Base-by-base conservation (phyloP, 2,329 filamentous ascomycete genomes). In the Pseudocercospora vitis region DNA sequence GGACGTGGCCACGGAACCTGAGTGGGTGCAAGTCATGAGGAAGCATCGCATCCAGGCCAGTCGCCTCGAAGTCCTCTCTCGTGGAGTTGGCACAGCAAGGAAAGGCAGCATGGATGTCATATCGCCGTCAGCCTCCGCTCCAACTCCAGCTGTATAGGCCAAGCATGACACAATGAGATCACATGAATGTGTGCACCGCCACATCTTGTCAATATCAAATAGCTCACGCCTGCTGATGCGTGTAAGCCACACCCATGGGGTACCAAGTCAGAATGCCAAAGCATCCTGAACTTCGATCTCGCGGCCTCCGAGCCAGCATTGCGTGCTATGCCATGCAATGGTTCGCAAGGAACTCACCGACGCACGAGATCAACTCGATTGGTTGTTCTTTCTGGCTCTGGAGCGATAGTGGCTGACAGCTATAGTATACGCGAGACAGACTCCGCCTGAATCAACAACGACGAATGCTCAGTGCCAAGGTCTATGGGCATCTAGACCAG, bases 21-120 rank as follows among this genome's bases (percentile, higher is more conserved):
- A 96, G 71, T 96, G 91, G 91, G 88, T 91, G 31, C 88, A 91
- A 55, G 82, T 95, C 28, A 90, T 95, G 70, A 89, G 88, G 71
- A 88, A 92, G 62, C 92, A 96, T 74, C 84, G 89, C 37, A 80
- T 91, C 9, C 78, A 96, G 65, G 90, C 91, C 14, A 89, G 90
- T 31, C 50, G 67, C 26, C 53, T 70, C 33, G 67, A 70, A 56
- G 62, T 70, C 21, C 63, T 70, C 14, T 65, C 67, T n/a, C 54
- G 67, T 14, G 65, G 67, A 23, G 67, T 70, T 3, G 66, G 67
- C 2, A 61, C 52, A 9, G 60, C 62, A 2, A 60, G 62, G 44
- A 68, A 69, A 35, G 48, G 48, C 7, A 83, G 89, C 31, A 72
- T 91, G 42, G 88, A 92, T 70, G 58, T 78, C 33, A 59, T 76